phyloP scores from a whole-genome alignment of 176 grass and related monocot genomes.

The Phragmites australis region DNA sequence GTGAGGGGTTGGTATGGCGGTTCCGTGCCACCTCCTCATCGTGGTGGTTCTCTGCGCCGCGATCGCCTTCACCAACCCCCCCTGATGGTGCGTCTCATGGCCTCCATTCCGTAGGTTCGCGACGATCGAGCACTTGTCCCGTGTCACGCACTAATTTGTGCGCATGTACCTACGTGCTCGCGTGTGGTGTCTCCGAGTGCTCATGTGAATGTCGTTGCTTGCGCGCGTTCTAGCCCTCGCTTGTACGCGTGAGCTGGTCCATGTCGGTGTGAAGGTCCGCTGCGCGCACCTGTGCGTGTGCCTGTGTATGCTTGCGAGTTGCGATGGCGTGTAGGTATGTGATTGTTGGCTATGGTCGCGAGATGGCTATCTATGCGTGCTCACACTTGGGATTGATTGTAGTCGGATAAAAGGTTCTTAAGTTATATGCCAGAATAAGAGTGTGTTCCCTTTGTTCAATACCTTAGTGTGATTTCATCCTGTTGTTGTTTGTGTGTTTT shows the following conservation, averaged over 20 bases:
- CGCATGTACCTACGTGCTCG: not conserved
- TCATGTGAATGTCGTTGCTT: not conserved
- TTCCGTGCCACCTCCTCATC: constrained; percentile 27
- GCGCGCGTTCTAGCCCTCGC: not conserved
- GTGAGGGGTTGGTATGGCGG: constrained; percentile 27
- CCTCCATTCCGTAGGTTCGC: not conserved
- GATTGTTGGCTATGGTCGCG: not conserved
- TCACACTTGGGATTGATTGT: constrained; percentile 23
- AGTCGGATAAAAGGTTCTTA: not conserved
- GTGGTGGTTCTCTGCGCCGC: constrained; percentile 36
- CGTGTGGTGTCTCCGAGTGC: not conserved
- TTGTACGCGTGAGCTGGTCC: not conserved
- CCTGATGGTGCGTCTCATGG: constrained; percentile 47
- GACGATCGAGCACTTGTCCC: constrained; percentile 2
- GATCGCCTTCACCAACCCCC: constrained; percentile 42
- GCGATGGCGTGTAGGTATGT: not conserved
- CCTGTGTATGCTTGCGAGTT: not conserved
- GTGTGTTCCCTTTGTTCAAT: constrained; percentile 18
- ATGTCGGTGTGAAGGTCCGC: not conserved
- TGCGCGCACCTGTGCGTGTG: not conserved
- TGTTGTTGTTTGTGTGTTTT: constrained; percentile 32
- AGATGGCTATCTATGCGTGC: not conserved
- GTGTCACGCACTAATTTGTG: constrained; percentile 8
- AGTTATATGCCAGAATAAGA: not conserved
- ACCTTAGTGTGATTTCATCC: not conserved